phyloP scores from a whole-genome alignment of 1,139 yeast species.

The Pichia norvegensis region DNA sequence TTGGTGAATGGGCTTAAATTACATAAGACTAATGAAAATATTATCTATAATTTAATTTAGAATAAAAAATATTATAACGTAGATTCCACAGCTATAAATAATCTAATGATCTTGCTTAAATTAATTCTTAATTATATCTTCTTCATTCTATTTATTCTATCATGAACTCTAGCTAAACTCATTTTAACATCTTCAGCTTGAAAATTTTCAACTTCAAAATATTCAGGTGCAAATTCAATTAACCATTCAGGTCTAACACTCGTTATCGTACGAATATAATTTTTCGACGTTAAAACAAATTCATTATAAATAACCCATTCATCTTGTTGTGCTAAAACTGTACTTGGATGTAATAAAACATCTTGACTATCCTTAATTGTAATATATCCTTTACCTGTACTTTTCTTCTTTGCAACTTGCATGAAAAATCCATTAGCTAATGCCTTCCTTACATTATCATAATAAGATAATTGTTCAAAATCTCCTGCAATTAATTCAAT shows the following conservation, averaged over 20 bases:
- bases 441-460: slow-evolving; percentile 75
- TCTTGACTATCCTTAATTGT: slow-evolving; percentile 96
- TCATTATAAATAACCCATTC: slow-evolving; percentile 96
- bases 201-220: slow-evolving; percentile 68
- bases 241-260: slow-evolving; percentile 86
- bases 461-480: slow-evolving; percentile 58
- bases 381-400: slow-evolving; percentile 68
- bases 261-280: slow-evolving; percentile 93
- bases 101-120: neutral
- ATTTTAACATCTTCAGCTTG: slow-evolving; percentile 76
- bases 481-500: slow-evolving; percentile 66
- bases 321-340: slow-evolving; percentile 75
- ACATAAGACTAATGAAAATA: neutral
- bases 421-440: slow-evolving; percentile 90
- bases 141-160: slow-evolving; percentile 39
- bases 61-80: too few species aligned
- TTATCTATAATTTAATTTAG: neutral
- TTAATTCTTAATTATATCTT: slow-evolving; percentile 21
- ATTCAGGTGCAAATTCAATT: slow-evolving; percentile 77
- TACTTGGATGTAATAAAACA: slow-evolving; percentile 86
- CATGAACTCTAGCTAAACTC: slow-evolving; percentile 63
- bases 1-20: slow-evolving; percentile 32
- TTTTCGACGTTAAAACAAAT: slow-evolving; percentile 86
- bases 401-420: slow-evolving; percentile 90
- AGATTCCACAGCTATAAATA: neutral